Base-by-base conservation (phyloP, 208 protist genomes). In the Trypanosoma lewisi region DNA sequence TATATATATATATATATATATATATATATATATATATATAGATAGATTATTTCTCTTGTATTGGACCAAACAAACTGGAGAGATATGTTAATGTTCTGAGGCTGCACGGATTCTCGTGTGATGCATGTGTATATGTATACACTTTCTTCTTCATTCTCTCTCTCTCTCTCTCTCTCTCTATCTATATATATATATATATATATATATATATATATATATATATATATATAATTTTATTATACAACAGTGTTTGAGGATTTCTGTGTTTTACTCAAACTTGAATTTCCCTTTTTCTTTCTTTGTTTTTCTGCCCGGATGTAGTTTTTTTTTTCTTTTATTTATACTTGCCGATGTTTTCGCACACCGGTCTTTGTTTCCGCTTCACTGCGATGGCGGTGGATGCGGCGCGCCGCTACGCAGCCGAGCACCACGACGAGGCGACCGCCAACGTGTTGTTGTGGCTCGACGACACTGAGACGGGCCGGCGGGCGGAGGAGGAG, bases 401-500 rank as follows among this genome's bases (percentile, higher is more conserved):
- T 5, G 60, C 73, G 27, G 67, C 67, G 4, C 33, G 6, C 21
- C 66, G n/a, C 8, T 62, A 41, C 60, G 69, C 44, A 66, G 75
- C 61, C 53, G 80, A 30, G 78, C 77, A 59, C 50, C 50, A 36
- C 12, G 27, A 56, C 50, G 30, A 30, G 21, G 14, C 34, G 16
- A 77, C 73, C 3, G 68, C 70, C 7, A 63, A 71, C 8, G 71
- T 68, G 17, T 50, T 59, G 31, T 59, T 91, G 19, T 96, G 90
- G 87, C 80, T 91, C 57, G 90, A 96, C 51, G 87, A 94, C 63
- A 82, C 76, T 16, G 76, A 63, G 2, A 65, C 57, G 0, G 77
- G 70, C 16, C 47, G 58, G 51, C 53, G 61, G 67, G 79, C 82
- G 16, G 57, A 83, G 4, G 56, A 70, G 63, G 72, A 62, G 19